Base-by-base conservation (phyloP, 2,329 filamentous ascomycete species). In the Nemania serpens region DNA sequence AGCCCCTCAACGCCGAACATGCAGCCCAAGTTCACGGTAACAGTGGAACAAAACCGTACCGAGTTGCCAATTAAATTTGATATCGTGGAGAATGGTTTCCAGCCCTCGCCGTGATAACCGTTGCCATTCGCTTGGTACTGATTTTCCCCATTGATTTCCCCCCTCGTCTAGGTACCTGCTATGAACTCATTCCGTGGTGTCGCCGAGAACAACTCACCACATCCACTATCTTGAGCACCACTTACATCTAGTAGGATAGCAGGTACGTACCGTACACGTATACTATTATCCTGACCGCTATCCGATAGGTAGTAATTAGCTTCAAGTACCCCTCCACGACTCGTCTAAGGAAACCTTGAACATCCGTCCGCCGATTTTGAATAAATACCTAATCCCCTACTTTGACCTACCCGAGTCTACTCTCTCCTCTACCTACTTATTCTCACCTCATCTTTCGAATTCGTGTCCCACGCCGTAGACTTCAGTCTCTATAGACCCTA, bases 401-500 rank as follows among this genome's bases (percentile, higher is more conserved):
- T 33, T 34, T 48, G 25, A 25, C 48, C 42, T 48, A 1, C 25
- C n/a, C n/a, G n/a, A n/a, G n/a, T n/a, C n/a, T n/a, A n/a, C n/a
- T n/a, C n/a, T n/a, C n/a, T n/a, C n/a, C n/a, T n/a, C n/a, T n/a
- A n/a, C 48, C 42, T 48, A 1, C 25, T 34, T n/a, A n/a, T 10
- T 18, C 34, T 39, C 25, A 33, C 25, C 51, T 49, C 11, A 37
- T 20, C n/a, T 20, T 39, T 42, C 34, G 12, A 45, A 33, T 50
- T 46, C 20, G 11, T 51, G 11, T 48, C 42, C 20, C 49, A 49
- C 39, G 10, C 51, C 34, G 36, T 50, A 64, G 42, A 51, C 18
- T 54, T 25, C 46, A 5, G 18, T 39, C 49, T 20, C 18, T 20
- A n/a, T 34, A 55, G 49, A 59, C 52, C 45, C 52, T 61, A 56